Evolutionary conservation across 805 yeast species (phyloP).

Genomic region (Suhomyces pyralidae): DNA sequence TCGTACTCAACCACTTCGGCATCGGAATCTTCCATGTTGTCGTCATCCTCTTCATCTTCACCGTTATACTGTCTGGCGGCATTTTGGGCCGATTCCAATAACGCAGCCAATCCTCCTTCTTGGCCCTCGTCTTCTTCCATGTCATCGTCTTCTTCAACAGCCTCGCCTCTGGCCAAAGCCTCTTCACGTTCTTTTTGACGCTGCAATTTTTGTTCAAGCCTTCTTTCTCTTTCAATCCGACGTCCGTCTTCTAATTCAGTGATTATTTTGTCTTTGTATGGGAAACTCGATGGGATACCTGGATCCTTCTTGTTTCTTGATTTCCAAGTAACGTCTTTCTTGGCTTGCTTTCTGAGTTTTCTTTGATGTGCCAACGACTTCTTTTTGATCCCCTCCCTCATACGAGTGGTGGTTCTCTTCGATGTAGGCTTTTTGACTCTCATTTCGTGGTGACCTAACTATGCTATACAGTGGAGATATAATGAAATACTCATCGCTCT

Average conservation of each 20-base stretch:
- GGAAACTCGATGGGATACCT: constrained; percentile 93
- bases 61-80: constrained; percentile 78
- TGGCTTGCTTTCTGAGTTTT: constrained; percentile 76
- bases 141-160: constrained; percentile 35
- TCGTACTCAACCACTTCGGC: constrained; percentile 45
- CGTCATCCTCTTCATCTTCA: constrained; percentile 39
- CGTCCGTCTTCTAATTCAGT: constrained; percentile 65
- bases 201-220: constrained; percentile 46
- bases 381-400: constrained; percentile 95
- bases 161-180: constrained; percentile 37
- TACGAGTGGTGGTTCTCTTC: constrained; percentile 86
- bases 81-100: constrained; percentile 83
- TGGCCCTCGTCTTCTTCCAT: constrained; percentile 33
- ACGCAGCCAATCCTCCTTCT: constrained; percentile 68
- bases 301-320: constrained; percentile 81
- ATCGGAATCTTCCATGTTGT: constrained; percentile 25
- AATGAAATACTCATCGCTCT: neutral
- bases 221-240: constrained; percentile 53
- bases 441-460: constrained; percentile 20
- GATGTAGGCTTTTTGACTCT: constrained; percentile 66
- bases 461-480: neutral
- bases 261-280: constrained; percentile 83
- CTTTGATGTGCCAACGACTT: constrained; percentile 90
- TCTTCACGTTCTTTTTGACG: constrained; percentile 47
- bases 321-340: constrained; percentile 93